Conservation (phyloP, 495 filamentous ascomycete genomes). For the Zalerion maritima region DNA sequence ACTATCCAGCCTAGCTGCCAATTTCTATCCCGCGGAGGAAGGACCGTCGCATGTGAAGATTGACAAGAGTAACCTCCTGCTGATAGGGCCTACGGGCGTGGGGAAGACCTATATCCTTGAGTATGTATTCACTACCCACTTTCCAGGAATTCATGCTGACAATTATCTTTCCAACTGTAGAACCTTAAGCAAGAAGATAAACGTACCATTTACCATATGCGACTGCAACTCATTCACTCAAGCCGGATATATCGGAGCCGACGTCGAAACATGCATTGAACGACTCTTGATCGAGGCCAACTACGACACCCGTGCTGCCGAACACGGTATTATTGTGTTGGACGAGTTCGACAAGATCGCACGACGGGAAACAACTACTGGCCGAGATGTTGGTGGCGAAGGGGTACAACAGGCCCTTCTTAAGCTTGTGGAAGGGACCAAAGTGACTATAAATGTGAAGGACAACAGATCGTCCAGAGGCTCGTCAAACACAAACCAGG, state of each 20-base stretch:
- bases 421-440: conserved; percentile 94
- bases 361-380: conserved; percentile 34
- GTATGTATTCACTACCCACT: conserved; percentile 16
- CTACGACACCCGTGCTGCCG: conserved; percentile 73
- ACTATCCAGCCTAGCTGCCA: conserved; percentile 11
- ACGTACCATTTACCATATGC: conserved; percentile 92
- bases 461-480: conserved; percentile 50
- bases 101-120: conserved; percentile 94
- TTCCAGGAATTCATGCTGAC: background rate
- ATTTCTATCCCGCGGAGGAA: conserved; percentile 28
- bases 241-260: conserved; percentile 94
- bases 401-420: conserved; percentile 92
- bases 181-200: conserved; percentile 44
- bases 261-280: conserved; percentile 85
- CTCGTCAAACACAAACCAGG: conserved; percentile 21
- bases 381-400: conserved; percentile 74
- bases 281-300: conserved; percentile 78
- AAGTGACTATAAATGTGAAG: conserved; percentile 76
- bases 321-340: conserved; percentile 85
- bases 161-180: conserved; percentile 12
- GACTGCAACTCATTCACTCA: conserved; percentile 97
- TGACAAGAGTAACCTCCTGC: conserved; percentile 90
- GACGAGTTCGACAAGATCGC: conserved; percentile 98
- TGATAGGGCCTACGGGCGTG: conserved; percentile 87
- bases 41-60: conserved; percentile 55